Evolutionary conservation across 2,329 filamentous ascomycete genomes (phyloP).

Genomic region (Parafenestella ontariensis): DNA sequence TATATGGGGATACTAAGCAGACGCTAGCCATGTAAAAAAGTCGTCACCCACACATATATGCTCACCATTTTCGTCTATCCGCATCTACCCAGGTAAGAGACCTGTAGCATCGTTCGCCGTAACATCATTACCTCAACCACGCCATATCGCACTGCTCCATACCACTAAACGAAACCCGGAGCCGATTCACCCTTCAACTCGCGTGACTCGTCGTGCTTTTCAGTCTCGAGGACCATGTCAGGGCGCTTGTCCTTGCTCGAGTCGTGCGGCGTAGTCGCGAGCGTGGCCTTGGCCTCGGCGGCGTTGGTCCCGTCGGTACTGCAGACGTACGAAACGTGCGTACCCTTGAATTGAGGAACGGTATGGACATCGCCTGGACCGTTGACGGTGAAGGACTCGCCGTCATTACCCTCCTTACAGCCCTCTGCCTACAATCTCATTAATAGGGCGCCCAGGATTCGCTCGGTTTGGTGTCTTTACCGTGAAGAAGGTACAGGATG

Average conservation of each 20-base stretch:
- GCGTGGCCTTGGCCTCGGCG: not conserved
- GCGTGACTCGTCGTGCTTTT: not conserved
- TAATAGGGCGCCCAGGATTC: not conserved
- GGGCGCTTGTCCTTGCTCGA: not conserved
- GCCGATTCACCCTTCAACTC: not conserved
- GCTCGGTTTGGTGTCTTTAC: not conserved
- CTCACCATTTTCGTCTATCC: not conserved
- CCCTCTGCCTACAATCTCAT: not conserved
- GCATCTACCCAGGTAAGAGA: too few relatives aligned
- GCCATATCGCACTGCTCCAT: too few relatives aligned
- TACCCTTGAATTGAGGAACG: not conserved
- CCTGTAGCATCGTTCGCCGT: too few relatives aligned
- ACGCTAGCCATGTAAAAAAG: too few relatives aligned
- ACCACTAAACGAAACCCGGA: not conserved
- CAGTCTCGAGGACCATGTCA: not conserved
- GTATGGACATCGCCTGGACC: constrained; percentile 3
- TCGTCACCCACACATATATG: too few relatives aligned
- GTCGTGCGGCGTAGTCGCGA: not conserved
- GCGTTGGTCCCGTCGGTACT: not conserved
- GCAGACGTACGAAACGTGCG: constrained; percentile 2
- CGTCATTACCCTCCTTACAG: not conserved
- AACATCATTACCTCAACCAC: not conserved
- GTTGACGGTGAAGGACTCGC: not conserved
- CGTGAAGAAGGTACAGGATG: constrained; percentile 16
- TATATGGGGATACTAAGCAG: too few relatives aligned